Percentiles rank a stretch among this genome's conserved stretches.
Evolutionary conservation across 2,329 filamentous ascomycete species (phyloP).

Genomic region (Aspergillus amoenus): DNA sequence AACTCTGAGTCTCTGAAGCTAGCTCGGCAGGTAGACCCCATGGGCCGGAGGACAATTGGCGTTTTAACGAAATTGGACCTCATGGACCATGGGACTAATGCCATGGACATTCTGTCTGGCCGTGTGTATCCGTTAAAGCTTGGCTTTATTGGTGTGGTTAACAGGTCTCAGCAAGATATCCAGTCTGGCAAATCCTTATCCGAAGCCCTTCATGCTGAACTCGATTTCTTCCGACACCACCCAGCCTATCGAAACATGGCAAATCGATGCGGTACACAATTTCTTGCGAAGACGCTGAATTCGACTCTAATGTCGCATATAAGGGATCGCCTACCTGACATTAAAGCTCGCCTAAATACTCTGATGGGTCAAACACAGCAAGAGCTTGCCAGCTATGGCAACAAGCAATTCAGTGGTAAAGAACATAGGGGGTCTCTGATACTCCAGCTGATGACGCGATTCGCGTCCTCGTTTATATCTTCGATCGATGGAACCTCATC

Average conservation of each 20-base stretch:
- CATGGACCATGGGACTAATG: conserved; percentile 99
- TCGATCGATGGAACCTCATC: conserved; percentile 98
- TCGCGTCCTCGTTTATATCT: conserved; percentile 95
- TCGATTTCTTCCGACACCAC: conserved; percentile 95
- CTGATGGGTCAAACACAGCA: conserved; percentile 99
- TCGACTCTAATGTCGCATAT: conserved; percentile 95
- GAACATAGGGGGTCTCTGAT: conserved; percentile 95
- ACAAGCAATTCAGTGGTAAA: conserved; percentile 96
- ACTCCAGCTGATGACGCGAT: conserved; percentile 95
- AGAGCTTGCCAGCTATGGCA: conserved; percentile 94
- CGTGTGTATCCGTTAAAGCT: conserved; percentile 95
- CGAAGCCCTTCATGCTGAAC: conserved; percentile 83
- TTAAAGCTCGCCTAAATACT: conserved; percentile 96
- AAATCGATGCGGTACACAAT: conserved; percentile 87
- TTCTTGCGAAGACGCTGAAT: conserved; percentile 90
- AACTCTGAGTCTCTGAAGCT: conserved; percentile 98
- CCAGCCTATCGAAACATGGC: conserved; percentile 97
- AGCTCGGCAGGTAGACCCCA: conserved; percentile 91
- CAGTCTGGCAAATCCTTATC: conserved; percentile 92
- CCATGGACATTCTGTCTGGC: conserved; percentile 94
- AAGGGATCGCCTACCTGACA: conserved; percentile 90
- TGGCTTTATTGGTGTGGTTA: conserved; percentile 97
- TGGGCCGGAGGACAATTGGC: conserved; percentile 91
- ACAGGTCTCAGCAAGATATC: conserved; percentile 97
- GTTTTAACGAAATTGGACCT: conserved; percentile 95